Evolutionary conservation across 148 eudicot species (phyloP).

Genomic region (Limonium bicolor): DNA sequence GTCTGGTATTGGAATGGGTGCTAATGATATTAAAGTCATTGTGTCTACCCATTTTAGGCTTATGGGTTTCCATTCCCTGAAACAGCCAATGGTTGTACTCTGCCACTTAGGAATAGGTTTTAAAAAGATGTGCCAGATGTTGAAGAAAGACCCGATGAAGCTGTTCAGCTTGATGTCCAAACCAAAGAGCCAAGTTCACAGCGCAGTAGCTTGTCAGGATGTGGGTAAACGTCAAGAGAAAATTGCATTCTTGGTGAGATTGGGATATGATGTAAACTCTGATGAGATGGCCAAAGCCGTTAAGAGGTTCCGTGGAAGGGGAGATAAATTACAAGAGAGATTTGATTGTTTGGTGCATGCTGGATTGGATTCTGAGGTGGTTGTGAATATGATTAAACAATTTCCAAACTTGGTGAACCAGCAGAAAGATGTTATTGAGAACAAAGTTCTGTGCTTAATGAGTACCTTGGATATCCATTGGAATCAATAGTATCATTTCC

Average conservation of each 20-base stretch:
- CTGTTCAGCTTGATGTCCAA: no score
- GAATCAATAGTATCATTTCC: constrained; percentile 40
- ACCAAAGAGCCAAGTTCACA: no score
- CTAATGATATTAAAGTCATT: no score
- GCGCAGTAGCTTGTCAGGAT: no score
- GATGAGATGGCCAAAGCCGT: constrained; percentile 47
- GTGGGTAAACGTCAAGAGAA: no score
- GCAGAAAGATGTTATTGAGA: constrained; percentile 27
- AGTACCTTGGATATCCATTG: constrained; percentile 50
- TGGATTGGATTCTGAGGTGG: constrained; percentile 40
- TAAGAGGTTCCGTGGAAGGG: constrained; percentile 44
- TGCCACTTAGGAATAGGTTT: no score
- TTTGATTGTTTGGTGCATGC: constrained; percentile 56
- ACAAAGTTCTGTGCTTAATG: constrained; percentile 42
- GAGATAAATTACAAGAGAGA: constrained; percentile 55
- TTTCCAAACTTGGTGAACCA: constrained; percentile 51
- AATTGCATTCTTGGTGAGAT: constrained; percentile 32
- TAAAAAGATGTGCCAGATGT: no score
- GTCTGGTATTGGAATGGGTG: no score
- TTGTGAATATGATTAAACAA: constrained; percentile 24
- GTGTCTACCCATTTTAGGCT: no score
- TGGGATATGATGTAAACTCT: constrained; percentile 55
- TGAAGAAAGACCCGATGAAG: no score
- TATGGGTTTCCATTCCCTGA: no score
- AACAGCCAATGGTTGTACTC: no score